Evolutionary conservation across 2,329 filamentous ascomycete genomes (phyloP), one percentile per base, ranked within the genome.

Genomic region (Aspergillus uvarum): DNA sequence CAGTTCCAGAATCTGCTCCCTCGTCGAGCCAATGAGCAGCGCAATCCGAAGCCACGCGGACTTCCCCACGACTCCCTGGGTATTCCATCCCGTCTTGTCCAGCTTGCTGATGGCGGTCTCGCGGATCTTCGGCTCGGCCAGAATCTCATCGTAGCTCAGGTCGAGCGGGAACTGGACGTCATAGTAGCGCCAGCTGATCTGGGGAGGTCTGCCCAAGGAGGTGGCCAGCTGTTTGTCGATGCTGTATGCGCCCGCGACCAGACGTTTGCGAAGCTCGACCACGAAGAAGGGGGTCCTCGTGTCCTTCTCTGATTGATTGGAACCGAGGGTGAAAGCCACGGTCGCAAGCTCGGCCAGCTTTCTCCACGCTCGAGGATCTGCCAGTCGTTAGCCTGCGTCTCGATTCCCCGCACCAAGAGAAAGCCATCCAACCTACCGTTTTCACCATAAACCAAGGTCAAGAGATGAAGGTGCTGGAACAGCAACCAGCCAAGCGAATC

Each of bases 331-430:
- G 58, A 77, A 80, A 1, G 80, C 63, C 0, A 78, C 77, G 21
- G 73, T 77, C 1, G 75, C 72, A 1, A 81, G 70, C 52, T 82
- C 79, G 16, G 79, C 79, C 4, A 81, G 65, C 48, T 72, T 76
- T 32, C 76, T 71, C 79, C 79, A 82, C 0, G 77, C 75, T 22
- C 74, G 70, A 49, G 78, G 79, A 59, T 79, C 79, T 80, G 12
- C 10, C 2, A 31, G 3, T 12, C 1, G 21, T 60, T 42, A 59
- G 48, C n/a, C 51, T 29, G 12, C n/a, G 7, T 22, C 8, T 14
- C 26, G 5, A 35, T 12, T 21, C 8, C 38, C 16, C 16, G 38
- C 14, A 35, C 14, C 32, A 4, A 44, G 14, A 44, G 21, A 4
- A 44, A 59, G 3, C 4, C 3, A 24, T 11, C 7, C 35, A n/a